Percentiles rank a stretch among this genome's conserved stretches.
Conservation (phyloP, 495 filamentous ascomycete species). For the Xeromyces bisporus region DNA sequence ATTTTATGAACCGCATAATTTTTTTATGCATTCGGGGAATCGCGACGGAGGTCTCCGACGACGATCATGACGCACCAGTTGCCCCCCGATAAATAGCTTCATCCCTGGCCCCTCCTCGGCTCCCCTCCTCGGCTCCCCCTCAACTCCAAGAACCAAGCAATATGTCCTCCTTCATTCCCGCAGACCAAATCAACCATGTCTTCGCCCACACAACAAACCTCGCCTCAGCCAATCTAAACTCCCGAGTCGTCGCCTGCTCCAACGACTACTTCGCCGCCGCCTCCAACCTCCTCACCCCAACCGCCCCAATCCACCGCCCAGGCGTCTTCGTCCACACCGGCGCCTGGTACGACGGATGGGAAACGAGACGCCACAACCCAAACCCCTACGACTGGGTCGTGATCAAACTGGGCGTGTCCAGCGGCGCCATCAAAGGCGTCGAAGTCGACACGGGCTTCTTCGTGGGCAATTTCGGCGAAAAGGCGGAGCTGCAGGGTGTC, state of each 20-base stretch:
- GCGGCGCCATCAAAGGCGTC: constrained; percentile 57
- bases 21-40: too few species aligned
- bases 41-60: too few species aligned
- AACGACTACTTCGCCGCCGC: constrained; percentile 87
- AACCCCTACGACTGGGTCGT: constrained; percentile 72
- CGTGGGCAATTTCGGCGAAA: constrained; percentile 72
- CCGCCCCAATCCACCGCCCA: constrained; percentile 54
- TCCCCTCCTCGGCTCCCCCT: background rate
- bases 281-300: constrained; percentile 59
- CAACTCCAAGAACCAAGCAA: background rate
- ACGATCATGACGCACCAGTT: too few species aligned
- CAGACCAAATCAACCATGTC: constrained; percentile 49
- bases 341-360: constrained; percentile 94
- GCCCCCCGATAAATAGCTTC: background rate
- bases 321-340: constrained; percentile 74
- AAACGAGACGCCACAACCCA: constrained; percentile 74
- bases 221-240: constrained; percentile 55
- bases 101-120: background rate
- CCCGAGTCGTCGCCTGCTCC: constrained; percentile 55
- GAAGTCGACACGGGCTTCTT: constrained; percentile 84
- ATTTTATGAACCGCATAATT: too few species aligned
- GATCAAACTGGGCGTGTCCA: constrained; percentile 62
- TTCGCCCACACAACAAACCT: constrained; percentile 52
- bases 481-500: constrained; percentile 65
- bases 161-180: constrained; percentile 18